Evolutionary conservation across 495 filamentous ascomycete genomes (phyloP).

Genomic region (Parmelia sp.): DNA sequence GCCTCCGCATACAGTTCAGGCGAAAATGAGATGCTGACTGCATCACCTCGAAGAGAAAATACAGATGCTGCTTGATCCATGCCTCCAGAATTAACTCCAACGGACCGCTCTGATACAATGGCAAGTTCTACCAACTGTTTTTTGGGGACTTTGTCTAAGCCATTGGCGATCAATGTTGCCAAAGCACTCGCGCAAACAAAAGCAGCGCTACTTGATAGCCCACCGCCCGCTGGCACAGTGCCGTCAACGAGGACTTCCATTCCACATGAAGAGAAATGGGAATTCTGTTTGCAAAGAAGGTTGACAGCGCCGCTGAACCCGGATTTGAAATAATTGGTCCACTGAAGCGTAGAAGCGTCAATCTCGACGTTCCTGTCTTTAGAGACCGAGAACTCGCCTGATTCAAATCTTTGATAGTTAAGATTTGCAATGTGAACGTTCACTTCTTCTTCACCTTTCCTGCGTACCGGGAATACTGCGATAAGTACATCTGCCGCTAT

Average conservation of each 20-base stretch:
- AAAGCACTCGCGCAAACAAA: constrained; percentile 88
- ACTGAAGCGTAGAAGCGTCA: constrained; percentile 78
- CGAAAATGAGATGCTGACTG: constrained; percentile 84
- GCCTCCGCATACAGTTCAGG: constrained; percentile 69
- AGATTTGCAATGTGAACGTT: constrained; percentile 71
- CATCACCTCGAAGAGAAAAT: constrained; percentile 76
- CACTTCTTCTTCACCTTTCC: constrained; percentile 30
- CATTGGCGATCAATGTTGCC: constrained; percentile 81
- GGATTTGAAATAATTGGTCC: constrained; percentile 98
- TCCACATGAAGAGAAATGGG: constrained; percentile 58
- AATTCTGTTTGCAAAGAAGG: constrained; percentile 62
- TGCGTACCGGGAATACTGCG: constrained; percentile 49
- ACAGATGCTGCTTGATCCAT: constrained; percentile 99
- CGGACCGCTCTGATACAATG: constrained; percentile 87
- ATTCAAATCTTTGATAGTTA: constrained; percentile 65
- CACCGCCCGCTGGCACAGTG: constrained; percentile 84
- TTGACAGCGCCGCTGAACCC: constrained; percentile 76
- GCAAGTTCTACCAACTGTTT: constrained; percentile 83
- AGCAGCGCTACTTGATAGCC: constrained; percentile 87
- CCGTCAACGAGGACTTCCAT: constrained; percentile 90
- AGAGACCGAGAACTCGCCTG: constrained; percentile 68
- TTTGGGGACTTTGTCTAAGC: constrained; percentile 73
- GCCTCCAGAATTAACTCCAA: constrained; percentile 95
- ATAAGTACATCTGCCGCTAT: constrained; percentile 85
- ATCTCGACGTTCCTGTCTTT: constrained; percentile 64